These are phyloP conservation scores for Fusarium tanahbumbuense DNA, from an alignment of 2,329 filamentous ascomycete species.

Conservation along the genomic window DNA sequence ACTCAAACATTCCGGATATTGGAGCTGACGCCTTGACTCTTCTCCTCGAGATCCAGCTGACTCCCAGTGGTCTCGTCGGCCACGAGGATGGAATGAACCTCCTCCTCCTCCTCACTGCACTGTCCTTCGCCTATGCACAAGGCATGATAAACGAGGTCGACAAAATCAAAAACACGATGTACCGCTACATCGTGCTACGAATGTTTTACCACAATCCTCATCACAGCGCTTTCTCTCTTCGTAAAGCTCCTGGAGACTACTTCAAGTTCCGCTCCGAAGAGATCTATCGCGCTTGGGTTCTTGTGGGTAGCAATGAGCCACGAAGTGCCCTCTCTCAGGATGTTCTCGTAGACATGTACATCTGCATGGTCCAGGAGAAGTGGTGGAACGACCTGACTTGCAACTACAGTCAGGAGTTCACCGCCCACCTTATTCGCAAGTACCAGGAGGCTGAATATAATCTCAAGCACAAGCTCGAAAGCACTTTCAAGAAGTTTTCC, in stretches of 20 bases:
- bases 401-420: not conserved
- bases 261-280: constrained; percentile 42
- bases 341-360: constrained; percentile 7
- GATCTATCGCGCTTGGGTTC: constrained; percentile 40
- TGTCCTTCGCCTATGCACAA: constrained; percentile 25
- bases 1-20: constrained; percentile 2
- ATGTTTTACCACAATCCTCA: constrained; percentile 42
- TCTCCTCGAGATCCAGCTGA: constrained; percentile 33
- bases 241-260: constrained; percentile 16
- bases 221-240: not conserved
- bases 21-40: constrained; percentile 38
- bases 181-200: constrained; percentile 41
- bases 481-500: not conserved
- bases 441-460: not conserved
- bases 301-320: not conserved
- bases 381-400: not conserved
- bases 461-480: not conserved
- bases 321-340: not conserved
- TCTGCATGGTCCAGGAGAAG: constrained; percentile 11
- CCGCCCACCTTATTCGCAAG: not conserved
- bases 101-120: constrained; percentile 33
- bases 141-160: constrained; percentile 30
- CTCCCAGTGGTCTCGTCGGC: constrained; percentile 32
- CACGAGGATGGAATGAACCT: constrained; percentile 41
- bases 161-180: constrained; percentile 32